A percentile compares a stretch with the other conserved stretches of the same genome.
Conservation (phyloP, 176 grass and related monocot species). For the Otatea glauca region DNA sequence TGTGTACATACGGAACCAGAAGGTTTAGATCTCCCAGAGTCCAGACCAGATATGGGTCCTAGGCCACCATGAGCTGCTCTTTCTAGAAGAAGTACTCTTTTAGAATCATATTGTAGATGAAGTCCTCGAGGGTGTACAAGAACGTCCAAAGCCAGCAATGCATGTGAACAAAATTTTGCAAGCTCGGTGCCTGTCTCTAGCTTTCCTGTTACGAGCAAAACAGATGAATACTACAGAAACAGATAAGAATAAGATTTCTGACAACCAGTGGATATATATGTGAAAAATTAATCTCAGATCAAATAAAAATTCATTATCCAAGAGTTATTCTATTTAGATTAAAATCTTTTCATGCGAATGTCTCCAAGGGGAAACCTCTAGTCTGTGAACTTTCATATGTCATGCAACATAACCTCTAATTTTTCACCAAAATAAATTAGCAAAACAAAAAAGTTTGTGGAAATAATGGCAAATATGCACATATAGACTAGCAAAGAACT, state of each 20-base stretch:
- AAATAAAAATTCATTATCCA: not conserved
- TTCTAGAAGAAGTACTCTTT: conserved; percentile 30
- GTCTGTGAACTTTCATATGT: not conserved
- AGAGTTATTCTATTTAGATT: not conserved
- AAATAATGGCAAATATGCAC: not conserved
- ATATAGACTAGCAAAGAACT: not conserved
- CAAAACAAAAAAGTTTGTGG: not conserved
- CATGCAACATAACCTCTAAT: not conserved
- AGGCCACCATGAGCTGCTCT: not conserved
- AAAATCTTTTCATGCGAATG: not conserved
- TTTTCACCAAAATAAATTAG: not conserved
- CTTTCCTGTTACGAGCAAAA: conserved; percentile 55
- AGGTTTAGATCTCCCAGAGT: not conserved
- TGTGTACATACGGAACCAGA: not conserved
- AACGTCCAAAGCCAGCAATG: conserved; percentile 59
- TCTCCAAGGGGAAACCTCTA: not conserved
- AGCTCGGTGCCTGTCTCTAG: conserved; percentile 55
- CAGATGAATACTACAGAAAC: not conserved
- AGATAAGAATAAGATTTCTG: not conserved
- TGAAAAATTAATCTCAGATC: not conserved
- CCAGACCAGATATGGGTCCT: not conserved
- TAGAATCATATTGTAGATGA: not conserved
- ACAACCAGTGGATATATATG: not conserved
- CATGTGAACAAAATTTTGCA: conserved; percentile 52
- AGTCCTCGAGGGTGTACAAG: conserved; percentile 51